A percentile compares a stretch with the other conserved stretches of the same genome.
phyloP scores from a whole-genome alignment of 805 yeast genomes.

The Metschnikowia continentalis region DNA sequence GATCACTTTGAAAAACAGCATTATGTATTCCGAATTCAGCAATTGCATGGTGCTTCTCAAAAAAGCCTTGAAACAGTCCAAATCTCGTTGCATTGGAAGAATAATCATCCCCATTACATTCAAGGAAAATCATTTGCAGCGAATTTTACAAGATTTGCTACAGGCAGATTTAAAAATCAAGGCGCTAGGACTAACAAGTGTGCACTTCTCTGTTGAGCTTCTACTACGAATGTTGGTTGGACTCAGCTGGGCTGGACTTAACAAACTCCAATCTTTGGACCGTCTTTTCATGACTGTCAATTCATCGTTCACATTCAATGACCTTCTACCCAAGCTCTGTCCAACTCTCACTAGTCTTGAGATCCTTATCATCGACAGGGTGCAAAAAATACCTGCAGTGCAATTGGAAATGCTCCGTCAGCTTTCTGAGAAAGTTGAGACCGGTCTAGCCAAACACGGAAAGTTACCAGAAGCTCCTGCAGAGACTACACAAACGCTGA shows the following conservation, averaged over 20 bases:
- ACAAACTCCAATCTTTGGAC: neutral
- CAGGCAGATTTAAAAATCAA: neutral
- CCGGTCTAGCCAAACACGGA: neutral
- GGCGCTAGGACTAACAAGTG: neutral
- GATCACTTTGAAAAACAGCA: conserved; percentile 22
- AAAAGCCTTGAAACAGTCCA: conserved; percentile 17
- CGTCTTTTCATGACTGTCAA: conserved; percentile 21
- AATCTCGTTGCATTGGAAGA: conserved; percentile 17
- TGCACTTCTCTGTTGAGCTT: conserved; percentile 22
- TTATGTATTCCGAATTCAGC: conserved; percentile 26
- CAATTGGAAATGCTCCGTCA: neutral
- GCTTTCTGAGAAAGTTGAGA: neutral
- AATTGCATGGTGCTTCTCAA: conserved; percentile 28
- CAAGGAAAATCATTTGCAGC: conserved; percentile 22
- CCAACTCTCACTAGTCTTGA: conserved; percentile 22
- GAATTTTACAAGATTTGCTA: conserved; percentile 13
- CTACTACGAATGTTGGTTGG: conserved; percentile 24
- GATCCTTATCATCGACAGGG: neutral
- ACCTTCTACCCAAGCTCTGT: conserved; percentile 16
- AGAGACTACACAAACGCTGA: neutral
- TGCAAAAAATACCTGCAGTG: neutral
- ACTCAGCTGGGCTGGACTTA: conserved; percentile 25
- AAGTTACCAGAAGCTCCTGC: neutral
- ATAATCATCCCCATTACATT: conserved; percentile 22
- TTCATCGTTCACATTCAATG: conserved; percentile 14